Evolutionary conservation across 306 rosid species (phyloP), one percentile per base, ranked within the genome.

Genomic region (Fagus crenata): DNA sequence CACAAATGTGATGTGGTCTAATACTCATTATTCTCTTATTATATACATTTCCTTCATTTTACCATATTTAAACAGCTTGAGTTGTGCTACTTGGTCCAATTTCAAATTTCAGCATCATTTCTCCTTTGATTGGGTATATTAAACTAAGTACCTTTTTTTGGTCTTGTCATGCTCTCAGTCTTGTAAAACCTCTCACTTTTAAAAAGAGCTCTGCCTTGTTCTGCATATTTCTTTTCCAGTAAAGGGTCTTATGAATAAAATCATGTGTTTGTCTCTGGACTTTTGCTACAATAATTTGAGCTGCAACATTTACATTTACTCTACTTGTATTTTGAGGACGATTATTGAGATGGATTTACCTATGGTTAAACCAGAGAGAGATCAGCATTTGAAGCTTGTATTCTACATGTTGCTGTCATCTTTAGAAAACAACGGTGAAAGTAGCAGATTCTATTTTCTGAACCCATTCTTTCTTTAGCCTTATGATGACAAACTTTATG

Each of bases 31-130:
- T 32, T 5, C 68, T 61, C 4, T 61, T 12, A 28, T 61, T 61
- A 9, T 41, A 37, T 5, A 4, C 0, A 18, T 67, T 63, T 41
- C 61, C 58, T 67, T 15, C 17, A 28, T 53, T 12, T 83, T 13
- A 68, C 5, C 28, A 8, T 14, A 77, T 73, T 60, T 49, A 31
- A 59, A 13, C 5, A 32, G 68, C 63, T 75, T 61, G 59, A 59
- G 67, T 51, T 36, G 53, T 75, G 60, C 35, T 14, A 58, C 70
- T 2, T 15, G 60, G 51, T 22, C 77, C 77, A 55, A 33, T 53
- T 72, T 32, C 39, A 43, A 33, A 28, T 58, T 73, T 8, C 28
- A 67, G 67, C 75, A 69, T 79, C 7, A 37, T 58, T 58, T 28
- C 32, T 58, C 13, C 36, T n/a, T 56, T 56, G 28, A 28, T 56